A percentile compares a stretch with the other conserved stretches of the same genome.
phyloP scores from a whole-genome alignment of 2,329 filamentous ascomycete species.

The Penicillium sp. region DNA sequence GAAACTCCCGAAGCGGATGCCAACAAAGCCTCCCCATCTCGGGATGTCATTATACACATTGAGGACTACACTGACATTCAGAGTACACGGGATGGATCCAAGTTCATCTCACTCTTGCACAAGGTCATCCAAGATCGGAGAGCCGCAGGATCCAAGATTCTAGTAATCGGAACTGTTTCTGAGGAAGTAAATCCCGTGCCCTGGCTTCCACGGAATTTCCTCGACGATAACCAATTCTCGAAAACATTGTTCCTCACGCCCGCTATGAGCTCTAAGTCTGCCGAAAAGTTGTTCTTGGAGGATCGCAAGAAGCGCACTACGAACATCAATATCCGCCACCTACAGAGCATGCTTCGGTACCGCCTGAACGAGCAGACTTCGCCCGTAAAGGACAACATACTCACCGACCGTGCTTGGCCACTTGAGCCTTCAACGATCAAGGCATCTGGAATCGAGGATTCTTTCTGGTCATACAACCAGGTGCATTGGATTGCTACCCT shows the following conservation, averaged over 20 bases:
- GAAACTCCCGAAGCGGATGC: conserved; percentile 10
- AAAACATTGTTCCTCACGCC: conserved; percentile 59
- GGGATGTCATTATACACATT: conserved; percentile 70
- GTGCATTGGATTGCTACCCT: conserved; percentile 62
- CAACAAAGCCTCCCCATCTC: conserved; percentile 18
- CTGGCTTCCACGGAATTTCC: conserved; percentile 48
- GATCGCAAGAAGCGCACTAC: conserved; percentile 53
- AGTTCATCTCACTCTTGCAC: conserved; percentile 70
- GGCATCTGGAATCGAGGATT: conserved; percentile 49
- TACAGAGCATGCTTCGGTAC: conserved; percentile 62
- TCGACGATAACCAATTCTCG: conserved; percentile 48
- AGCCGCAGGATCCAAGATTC: conserved; percentile 68
- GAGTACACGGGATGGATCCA: conserved; percentile 67
- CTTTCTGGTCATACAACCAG: conserved; percentile 61
- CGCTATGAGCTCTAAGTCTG: conserved; percentile 39
- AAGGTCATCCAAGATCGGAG: conserved; percentile 72
- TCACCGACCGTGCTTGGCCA: conserved; percentile 33
- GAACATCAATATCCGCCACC: conserved; percentile 65
- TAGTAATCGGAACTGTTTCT: conserved; percentile 77
- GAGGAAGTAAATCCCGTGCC: conserved; percentile 49
- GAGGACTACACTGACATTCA: conserved; percentile 80
- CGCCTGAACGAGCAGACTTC: conserved; percentile 36
- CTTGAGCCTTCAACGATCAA: conserved; percentile 30
- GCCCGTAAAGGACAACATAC: conserved; percentile 35
- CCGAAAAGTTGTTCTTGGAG: conserved; percentile 47